Evolutionary conservation across 768 basidiomycete genomes (phyloP).

Genomic region (Amanita exitialis): DNA sequence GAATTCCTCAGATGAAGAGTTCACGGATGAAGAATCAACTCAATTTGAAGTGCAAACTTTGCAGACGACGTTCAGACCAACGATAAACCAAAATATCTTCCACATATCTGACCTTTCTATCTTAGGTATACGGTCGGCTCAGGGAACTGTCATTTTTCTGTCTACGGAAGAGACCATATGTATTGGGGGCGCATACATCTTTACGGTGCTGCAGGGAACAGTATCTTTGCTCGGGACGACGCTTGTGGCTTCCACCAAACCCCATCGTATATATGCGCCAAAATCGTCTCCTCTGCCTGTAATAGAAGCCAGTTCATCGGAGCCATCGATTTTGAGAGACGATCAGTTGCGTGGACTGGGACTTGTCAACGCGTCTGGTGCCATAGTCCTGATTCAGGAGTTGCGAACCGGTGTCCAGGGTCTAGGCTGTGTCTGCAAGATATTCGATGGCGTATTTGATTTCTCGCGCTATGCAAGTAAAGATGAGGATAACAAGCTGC

Average conservation of each 20-base stretch:
- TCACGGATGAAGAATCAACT: slow-evolving; percentile 21
- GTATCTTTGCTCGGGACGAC: slow-evolving; percentile 49
- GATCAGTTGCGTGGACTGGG: slow-evolving; percentile 5
- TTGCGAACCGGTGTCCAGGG: slow-evolving; percentile 54
- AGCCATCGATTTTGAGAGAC: slow-evolving; percentile 5
- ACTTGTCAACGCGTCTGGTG: slow-evolving; percentile 5
- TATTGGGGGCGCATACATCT: slow-evolving; percentile 54
- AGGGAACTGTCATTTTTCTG: slow-evolving; percentile 33
- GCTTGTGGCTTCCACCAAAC: slow-evolving; percentile 26
- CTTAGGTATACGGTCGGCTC: slow-evolving; percentile 17
- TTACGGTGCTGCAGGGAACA: slow-evolving; percentile 55
- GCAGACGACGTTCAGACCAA: slow-evolving; percentile 40
- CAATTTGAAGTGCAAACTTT: slow-evolving; percentile 11
- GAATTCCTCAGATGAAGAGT: slow-evolving; percentile 36
- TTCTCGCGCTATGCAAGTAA: slow-evolving; percentile 32
- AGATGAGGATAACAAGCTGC: slow-evolving; percentile 19
- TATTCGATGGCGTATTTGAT: slow-evolving; percentile 55
- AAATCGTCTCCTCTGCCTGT: slow-evolving; percentile 68
- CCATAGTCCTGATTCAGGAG: slow-evolving; percentile 49
- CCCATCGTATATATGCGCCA: slow-evolving; percentile 63
- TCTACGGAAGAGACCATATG: slow-evolving; percentile 41
- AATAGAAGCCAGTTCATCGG: slow-evolving; percentile 17
- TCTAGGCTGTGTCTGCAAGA: slow-evolving; percentile 50
- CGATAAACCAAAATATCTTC: slow-evolving; percentile 34
- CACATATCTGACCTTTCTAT: slow-evolving; percentile 27